Base-by-base conservation (phyloP, 1,139 yeast species). In the Debaryomycetaceae sp. region DNA sequence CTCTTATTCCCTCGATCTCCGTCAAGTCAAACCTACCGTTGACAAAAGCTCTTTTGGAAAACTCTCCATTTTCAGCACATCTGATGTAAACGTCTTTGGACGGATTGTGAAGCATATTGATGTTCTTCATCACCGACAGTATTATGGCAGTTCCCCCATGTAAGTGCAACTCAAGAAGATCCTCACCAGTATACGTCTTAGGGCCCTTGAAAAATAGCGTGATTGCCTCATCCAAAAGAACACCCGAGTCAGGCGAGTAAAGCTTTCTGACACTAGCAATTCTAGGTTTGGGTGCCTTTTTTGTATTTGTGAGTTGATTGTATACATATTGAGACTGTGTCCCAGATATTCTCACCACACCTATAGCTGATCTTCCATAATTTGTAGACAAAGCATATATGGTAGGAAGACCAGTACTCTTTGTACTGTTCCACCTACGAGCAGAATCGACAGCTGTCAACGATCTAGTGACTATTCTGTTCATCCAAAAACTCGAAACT, bases 131-230 rank as follows among this genome's bases (percentile, higher is more conserved):
- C 0, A 91, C 87, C 0, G 90, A 76, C 43, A 76, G 73, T 1
- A 88, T 78, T 1, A 93, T 89, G 0, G 98, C 97, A 9, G 78
- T 81, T 6, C 99, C 97, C 3, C 99, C 99, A 62, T 93, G 99
- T 2, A 88, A 64, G 59, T 93, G 98, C 17, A 93, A 62, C 56
- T 93, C 99, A 11, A 91, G 67, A 31, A 86, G 56, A 55, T 93
- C 97, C 63, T 93, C 98, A 0, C 99, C 99, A 0, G 98, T 93
- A 56, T 85, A 95, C 0, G 97, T 85, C n/a, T 72, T 70, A 0
- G 98, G 98, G 1, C 78, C 79, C 22, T 78, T 63, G 63, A 91
- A 90, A 55, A 68, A 85, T 1, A 90, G 56, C 0, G 87, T 73
- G 22, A 93, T 63, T 0, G 97, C 88, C 52, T 87, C 86, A 63